Evolutionary conservation across 2,329 filamentous ascomycete genomes (phyloP), one percentile per base, ranked within the genome.

Genomic region (Aspergillus alliaceus): DNA sequence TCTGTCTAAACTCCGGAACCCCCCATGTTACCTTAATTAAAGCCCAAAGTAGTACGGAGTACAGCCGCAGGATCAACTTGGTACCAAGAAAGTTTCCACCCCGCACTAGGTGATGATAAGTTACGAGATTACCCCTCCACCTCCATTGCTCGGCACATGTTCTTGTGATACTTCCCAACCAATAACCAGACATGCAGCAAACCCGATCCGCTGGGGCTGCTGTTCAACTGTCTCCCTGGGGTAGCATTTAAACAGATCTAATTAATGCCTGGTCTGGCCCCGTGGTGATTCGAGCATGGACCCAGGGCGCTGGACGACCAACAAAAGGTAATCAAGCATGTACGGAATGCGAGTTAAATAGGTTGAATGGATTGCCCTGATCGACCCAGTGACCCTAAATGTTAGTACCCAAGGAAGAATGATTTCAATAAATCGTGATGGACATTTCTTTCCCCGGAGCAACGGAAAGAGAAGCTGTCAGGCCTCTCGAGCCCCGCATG

Each of bases 381-480:
- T 35, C 34, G 7, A 9, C 9, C 24, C 11, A 9, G 14, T 40
- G 40, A 29, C 22, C 40, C 40, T 29, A 27, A 44, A n/a, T 27
- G 15, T n/a, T 14, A 27, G 4, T 44, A 27, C 40, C 40, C 40
- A 44, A 18, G 24, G 24, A 27, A n/a, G 15, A 29, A n/a, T 24
- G n/a, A 29, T 29, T 27, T 22, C 35, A n/a, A 39, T 20, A 37
- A n/a, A 59, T 39, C 22, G 39, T 48, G 51, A 53, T 46, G 51
- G 53, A 60, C 12, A 27, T 44, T 34, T 31, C 22, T 53, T 71
- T 68, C 66, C 64, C 70, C 70, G 70, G 70, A 66, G 69, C 64
- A 72, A 72, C 69, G 70, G 70, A 72, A 65, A 72, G 54, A 55
- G 51, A 57, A 53, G 39, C 57, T 59, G 54, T 60, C 63, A 61